A percentile compares a stretch with the other conserved stretches of the same genome.
phyloP scores from a whole-genome alignment of 257 asterid genomes.

The Plantago elongata region DNA sequence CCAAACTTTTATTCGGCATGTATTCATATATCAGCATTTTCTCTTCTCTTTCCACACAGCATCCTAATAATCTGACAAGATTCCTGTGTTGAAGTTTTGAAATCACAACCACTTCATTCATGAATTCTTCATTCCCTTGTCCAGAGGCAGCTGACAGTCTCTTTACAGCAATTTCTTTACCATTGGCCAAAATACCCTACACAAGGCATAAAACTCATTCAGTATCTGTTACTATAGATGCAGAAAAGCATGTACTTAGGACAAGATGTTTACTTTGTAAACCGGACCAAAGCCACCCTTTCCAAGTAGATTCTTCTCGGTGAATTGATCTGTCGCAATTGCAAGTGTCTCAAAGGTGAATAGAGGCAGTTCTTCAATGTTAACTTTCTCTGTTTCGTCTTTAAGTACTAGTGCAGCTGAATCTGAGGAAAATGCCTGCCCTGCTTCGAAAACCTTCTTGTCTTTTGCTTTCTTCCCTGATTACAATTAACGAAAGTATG shows the following conservation, averaged over 20 bases:
- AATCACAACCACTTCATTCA: slow-evolving; percentile 40
- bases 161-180: slow-evolving; percentile 44
- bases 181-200: slow-evolving; percentile 32
- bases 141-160: slow-evolving; percentile 35
- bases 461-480: slow-evolving; percentile 9
- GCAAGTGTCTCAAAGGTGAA: slow-evolving; percentile 25
- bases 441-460: slow-evolving; percentile 9
- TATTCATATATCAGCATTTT: slow-evolving; percentile 39
- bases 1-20: slow-evolving; percentile 43
- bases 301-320: slow-evolving; percentile 26
- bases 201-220: too few relatives aligned
- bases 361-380: slow-evolving; percentile 34
- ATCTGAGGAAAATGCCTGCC: slow-evolving; percentile 2
- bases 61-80: slow-evolving; percentile 35
- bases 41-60: slow-evolving; percentile 32
- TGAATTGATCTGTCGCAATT: slow-evolving; percentile 30
- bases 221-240: neutral
- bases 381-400: slow-evolving; percentile 21
- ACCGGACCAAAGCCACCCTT: slow-evolving; percentile 46
- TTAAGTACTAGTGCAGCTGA: slow-evolving; percentile 16
- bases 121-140: slow-evolving; percentile 36
- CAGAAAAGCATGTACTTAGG: neutral
- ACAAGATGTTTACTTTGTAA: slow-evolving; percentile 34
- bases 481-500: neutral
- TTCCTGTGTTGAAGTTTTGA: slow-evolving; percentile 42